Conservation (phyloP, 805 yeast species). For the Candida ascalaphidarum region DNA sequence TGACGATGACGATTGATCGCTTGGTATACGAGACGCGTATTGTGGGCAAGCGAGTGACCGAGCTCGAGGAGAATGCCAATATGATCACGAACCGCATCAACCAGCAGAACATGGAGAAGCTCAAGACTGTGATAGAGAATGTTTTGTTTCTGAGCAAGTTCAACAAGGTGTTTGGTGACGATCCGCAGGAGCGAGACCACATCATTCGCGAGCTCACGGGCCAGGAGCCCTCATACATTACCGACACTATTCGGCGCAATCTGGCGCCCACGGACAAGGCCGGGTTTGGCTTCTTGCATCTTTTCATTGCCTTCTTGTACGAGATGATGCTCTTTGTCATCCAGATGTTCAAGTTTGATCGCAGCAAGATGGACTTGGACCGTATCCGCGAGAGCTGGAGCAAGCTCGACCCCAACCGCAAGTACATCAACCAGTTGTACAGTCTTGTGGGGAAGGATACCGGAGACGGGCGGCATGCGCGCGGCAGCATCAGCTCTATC, state of each 20-base stretch:
- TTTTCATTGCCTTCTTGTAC: slow-evolving; percentile 21
- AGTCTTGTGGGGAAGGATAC: slow-evolving; percentile 16
- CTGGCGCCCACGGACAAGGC: background rate
- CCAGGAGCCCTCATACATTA: background rate
- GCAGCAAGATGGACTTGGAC: slow-evolving; percentile 34
- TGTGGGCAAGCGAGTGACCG: slow-evolving; percentile 30
- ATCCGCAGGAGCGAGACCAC: slow-evolving; percentile 17
- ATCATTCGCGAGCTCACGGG: slow-evolving; percentile 22
- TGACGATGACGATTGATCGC: slow-evolving; percentile 27
- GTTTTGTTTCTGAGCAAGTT: slow-evolving; percentile 24
- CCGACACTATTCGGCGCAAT: background rate
- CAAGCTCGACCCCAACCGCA: slow-evolving; percentile 32
- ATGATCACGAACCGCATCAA: slow-evolving; percentile 18
- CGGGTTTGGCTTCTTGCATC: slow-evolving; percentile 9
- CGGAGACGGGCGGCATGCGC: no score
- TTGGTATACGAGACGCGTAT: slow-evolving; percentile 32
- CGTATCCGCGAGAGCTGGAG: slow-evolving; percentile 30
- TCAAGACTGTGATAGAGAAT: slow-evolving; percentile 15
- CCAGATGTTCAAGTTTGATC: slow-evolving; percentile 27
- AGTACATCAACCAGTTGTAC: slow-evolving; percentile 27
- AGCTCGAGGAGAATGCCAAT: slow-evolving; percentile 25
- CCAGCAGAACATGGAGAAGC: slow-evolving; percentile 17
- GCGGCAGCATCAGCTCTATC: background rate
- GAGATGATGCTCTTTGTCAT: slow-evolving; percentile 24
- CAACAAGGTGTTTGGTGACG: slow-evolving; percentile 16